A percentile compares a stretch with the other conserved stretches of the same genome.
These are phyloP conservation scores for Ceratocystis cubensis DNA, from an alignment of 2,329 filamentous ascomycete species.

Conservation along the genomic window DNA sequence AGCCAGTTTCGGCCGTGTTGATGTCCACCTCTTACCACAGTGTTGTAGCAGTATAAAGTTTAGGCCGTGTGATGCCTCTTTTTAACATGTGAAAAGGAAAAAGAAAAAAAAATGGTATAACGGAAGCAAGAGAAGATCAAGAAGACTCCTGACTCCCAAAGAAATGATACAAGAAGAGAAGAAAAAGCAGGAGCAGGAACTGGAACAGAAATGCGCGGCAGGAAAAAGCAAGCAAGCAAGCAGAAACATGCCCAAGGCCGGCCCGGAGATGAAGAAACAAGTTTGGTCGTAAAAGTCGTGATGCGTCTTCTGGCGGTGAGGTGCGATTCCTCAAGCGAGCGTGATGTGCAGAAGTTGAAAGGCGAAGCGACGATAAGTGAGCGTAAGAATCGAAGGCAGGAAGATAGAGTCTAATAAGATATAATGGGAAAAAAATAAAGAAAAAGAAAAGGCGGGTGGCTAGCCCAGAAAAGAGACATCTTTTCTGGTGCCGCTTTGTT, in stretches of 20 bases:
- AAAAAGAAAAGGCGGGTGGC: neutral
- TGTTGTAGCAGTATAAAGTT: slow-evolving; percentile 2
- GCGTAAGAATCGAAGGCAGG: slow-evolving; percentile 14
- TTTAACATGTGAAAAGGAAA: slow-evolving; percentile 13
- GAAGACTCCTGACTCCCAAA: slow-evolving; percentile 21
- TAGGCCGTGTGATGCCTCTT: slow-evolving; percentile 6
- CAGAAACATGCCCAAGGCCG: neutral
- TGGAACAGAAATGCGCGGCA: slow-evolving; percentile 24
- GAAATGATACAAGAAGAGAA: slow-evolving; percentile 22
- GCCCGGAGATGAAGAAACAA: slow-evolving; percentile 24
- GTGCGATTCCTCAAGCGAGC: neutral
- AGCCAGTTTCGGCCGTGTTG: neutral
- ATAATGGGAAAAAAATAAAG: neutral
- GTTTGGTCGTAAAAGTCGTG: slow-evolving; percentile 20
- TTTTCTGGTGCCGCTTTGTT: neutral
- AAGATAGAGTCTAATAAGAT: neutral
- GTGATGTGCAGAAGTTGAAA: neutral
- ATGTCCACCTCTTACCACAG: neutral
- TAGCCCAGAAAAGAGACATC: neutral
- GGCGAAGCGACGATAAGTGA: neutral
- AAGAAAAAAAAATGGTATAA: slow-evolving; percentile 24
- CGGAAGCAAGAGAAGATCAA: slow-evolving; percentile 22
- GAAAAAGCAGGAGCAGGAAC: slow-evolving; percentile 24
- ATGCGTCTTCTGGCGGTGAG: slow-evolving; percentile 13
- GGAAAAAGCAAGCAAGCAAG: neutral